Evolutionary conservation across 192 early-diverging fungal genomes (phyloP).

Genomic region (Backusella macrospora): DNA sequence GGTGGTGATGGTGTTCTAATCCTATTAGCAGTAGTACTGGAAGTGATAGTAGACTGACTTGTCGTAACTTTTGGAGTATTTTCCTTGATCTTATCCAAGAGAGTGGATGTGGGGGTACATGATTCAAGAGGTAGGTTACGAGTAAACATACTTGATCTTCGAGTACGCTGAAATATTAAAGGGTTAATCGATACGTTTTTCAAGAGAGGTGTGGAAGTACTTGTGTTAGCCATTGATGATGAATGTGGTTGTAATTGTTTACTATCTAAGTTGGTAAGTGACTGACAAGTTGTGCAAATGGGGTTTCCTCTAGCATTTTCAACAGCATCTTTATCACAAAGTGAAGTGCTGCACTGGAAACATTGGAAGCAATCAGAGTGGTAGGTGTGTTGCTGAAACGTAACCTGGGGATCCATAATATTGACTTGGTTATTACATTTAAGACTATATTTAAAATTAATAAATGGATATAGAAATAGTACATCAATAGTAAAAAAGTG

Average conservation of each 20-base stretch:
- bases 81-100: not conserved
- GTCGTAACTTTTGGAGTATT: not conserved
- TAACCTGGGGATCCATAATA: not conserved
- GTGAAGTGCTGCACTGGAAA: not conserved
- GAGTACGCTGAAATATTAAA: not conserved
- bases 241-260: not conserved
- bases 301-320: not conserved
- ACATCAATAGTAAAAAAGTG: not conserved
- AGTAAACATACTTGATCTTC: conserved; percentile 2
- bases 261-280: not conserved
- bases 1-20: not conserved
- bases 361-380: conserved; percentile 10
- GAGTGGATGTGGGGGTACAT: not conserved
- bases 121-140: conserved; percentile 5
- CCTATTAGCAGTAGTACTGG: not conserved
- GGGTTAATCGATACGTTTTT: not conserved
- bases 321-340: not conserved
- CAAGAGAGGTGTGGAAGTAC: not conserved
- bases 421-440: not conserved
- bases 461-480: not conserved
- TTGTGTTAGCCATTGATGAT: not conserved
- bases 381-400: not conserved
- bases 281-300: not conserved
- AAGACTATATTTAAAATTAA: not conserved
- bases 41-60: not conserved